Base-by-base conservation (phyloP, 257 asterid genomes). In the Gentiana straminea region DNA sequence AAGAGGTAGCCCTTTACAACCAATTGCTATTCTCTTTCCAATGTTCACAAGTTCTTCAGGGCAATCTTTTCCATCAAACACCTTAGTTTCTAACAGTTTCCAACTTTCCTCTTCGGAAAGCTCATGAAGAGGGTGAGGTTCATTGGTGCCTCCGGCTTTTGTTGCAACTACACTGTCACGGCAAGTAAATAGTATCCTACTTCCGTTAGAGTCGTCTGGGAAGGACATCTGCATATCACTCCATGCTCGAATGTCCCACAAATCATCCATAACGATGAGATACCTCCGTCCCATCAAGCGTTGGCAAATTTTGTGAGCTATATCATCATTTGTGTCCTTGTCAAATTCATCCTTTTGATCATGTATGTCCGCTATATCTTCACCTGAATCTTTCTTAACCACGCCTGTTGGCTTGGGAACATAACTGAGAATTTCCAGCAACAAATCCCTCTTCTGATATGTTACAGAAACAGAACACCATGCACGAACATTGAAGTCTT, bases 401-500 rank as follows among this genome's bases (percentile, higher is more conserved):
- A 13, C 15, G 1, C 37, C 59, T 13, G 48, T 38, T 1, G 13
- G 49, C 4, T 3, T 9, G 3, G 10, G 7, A 4, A 55, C 15
- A 12, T 55, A 7, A 33, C 59, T 55, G 13, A 55, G 24, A 38
- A 55, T 13, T 13, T 55, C 4, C 38, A 55, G 59, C 34, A 55
- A 36, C 8, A 55, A 2, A 2, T 37, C 35, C 41, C 59, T 7
- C 8, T 4, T 55, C 8, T 6, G 12, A 53, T 49, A 51, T 3
- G 9, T 59, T 36, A 36, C 10, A 9, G 68, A 55, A 36, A 75
- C 51, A 9, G 51, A 8, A 24, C 62, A 48, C 75, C 81, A 71
- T 4, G 24, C 51, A 2, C 57, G 60, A 13, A 8, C 33, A 2
- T 58, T 39, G 33, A 71, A 71, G 32, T 38, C 36, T 2, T 0